A percentile compares a stretch with the other conserved stretches of the same genome.
phyloP scores from a whole-genome alignment of 345 rosid species.

The Pseudoturritis turrita region DNA sequence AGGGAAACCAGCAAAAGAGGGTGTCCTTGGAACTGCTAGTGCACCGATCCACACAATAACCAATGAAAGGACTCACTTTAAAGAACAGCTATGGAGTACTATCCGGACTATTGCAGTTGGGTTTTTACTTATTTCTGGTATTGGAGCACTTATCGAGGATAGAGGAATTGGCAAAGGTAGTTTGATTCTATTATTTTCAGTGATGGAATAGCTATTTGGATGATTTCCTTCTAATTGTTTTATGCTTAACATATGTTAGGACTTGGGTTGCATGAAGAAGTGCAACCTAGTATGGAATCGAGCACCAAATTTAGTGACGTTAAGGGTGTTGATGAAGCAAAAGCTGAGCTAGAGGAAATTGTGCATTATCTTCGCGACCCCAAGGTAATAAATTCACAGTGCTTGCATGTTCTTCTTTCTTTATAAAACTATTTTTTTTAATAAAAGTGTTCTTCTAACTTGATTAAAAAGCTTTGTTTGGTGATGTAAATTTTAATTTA shows the following conservation, averaged over 20 bases:
- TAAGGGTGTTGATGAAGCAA: slow-evolving; percentile 98
- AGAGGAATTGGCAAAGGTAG: slow-evolving; percentile 89
- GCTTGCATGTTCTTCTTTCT: background rate
- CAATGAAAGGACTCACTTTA: slow-evolving; percentile 74
- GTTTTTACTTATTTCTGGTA: slow-evolving; percentile 82
- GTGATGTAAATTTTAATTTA: background rate
- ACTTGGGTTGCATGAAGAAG: slow-evolving; percentile 92
- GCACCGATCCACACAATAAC: slow-evolving; percentile 89
- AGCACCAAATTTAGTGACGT: slow-evolving; percentile 89
- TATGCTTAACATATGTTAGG: slow-evolving; percentile 38
- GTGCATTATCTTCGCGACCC: slow-evolving; percentile 98
- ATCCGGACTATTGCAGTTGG: slow-evolving; percentile 68
- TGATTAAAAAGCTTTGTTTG: background rate
- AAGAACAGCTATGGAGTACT: slow-evolving; percentile 94
- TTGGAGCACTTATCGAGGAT: slow-evolving; percentile 90
- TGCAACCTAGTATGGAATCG: slow-evolving; percentile 90
- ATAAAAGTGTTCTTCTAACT: too few relatives aligned
- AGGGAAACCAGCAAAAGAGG: slow-evolving; percentile 66
- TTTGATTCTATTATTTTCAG: background rate
- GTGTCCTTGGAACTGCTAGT: slow-evolving; percentile 69
- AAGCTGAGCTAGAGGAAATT: slow-evolving; percentile 91
- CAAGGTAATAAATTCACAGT: slow-evolving; percentile 50
- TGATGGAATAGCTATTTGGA: background rate
- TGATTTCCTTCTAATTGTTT: background rate
- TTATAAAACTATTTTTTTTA: too few relatives aligned